phyloP scores from a whole-genome alignment of 306 rosid species.

The Hippophae gyantsensis region DNA sequence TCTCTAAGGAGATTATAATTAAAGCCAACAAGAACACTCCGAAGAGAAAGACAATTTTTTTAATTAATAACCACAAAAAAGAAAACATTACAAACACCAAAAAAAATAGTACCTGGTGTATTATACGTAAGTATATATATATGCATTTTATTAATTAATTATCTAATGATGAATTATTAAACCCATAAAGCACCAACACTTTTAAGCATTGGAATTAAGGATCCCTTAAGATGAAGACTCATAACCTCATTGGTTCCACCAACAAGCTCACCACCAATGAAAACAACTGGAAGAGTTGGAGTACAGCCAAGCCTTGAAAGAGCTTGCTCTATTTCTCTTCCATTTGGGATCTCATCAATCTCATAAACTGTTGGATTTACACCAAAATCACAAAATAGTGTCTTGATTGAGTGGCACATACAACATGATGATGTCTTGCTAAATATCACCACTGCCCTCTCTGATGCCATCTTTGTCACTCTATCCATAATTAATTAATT shows the following conservation, averaged over 20 bases:
- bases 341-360: constrained; percentile 75
- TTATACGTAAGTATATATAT: too few species aligned
- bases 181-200: constrained; percentile 86
- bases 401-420: constrained; percentile 81
- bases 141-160: background rate
- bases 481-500: constrained; percentile 40
- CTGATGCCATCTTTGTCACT: constrained; percentile 68
- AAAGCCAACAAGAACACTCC: too few species aligned
- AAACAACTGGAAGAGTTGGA: constrained; percentile 76
- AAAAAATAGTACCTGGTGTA: too few species aligned
- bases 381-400: constrained; percentile 71
- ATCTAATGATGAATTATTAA: constrained; percentile 11
- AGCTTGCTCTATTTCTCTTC: constrained; percentile 84
- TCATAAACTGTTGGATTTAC: constrained; percentile 80
- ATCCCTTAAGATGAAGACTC: constrained; percentile 81
- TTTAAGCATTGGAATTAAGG: constrained; percentile 85
- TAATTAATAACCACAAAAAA: too few species aligned
- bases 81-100: too few species aligned
- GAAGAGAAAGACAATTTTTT: too few species aligned
- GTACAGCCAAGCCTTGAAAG: constrained; percentile 54
- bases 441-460: constrained; percentile 89
- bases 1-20: too few species aligned
- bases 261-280: constrained; percentile 69
- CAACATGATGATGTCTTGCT: constrained; percentile 82
- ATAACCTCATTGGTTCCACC: constrained; percentile 91